Base-by-base conservation (phyloP, 1,284 basidiomycete genomes). In the Ganoderma boninense region DNA sequence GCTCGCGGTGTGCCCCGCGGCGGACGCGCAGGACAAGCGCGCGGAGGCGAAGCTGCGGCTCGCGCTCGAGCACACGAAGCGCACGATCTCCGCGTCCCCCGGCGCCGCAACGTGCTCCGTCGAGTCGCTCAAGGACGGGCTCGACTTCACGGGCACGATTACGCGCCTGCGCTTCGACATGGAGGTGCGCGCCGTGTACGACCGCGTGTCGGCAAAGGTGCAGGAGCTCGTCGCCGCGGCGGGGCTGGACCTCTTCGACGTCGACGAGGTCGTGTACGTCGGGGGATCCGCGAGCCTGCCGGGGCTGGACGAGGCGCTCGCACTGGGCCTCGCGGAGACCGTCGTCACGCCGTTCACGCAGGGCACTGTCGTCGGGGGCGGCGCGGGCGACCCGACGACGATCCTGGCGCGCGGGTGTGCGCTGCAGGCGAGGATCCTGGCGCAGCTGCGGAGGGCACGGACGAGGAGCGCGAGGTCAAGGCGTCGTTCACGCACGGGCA, bases 151-250 rank as follows among this genome's bases (percentile, higher is more conserved):
- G 14, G 93, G 93, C 11, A 90, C 92, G n/a, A 92, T 99, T 84
- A 99, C 98, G 83, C 90, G 96, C 61, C 89, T 97, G 83, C 90
- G 97, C 44, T 98, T 98, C 83, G 97, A 98, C 81, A 90, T 98
- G 84, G 89, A 98, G 74, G 90, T 92, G 2, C 85, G 89, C 11
- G 76, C 89, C 14, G 86, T 97, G 44, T 99, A 97, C 84, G 84
- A 86, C 69, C 84, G 88, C 73, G 90, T 98, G 65, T 87, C 88
- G 42, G 80, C 82, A 38, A 89, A 90, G 68, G 88, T 96, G 69
- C 82, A 84, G 67, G 84, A 89, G 62, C 87, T 96, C 26, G 86
- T 97, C 32, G 81, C 83, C 32, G 79, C 84, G 43, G 91, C 91
- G 0, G 86, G 86, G 23, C 79, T 96, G 38, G 96, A 99, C 78